Base-by-base conservation (phyloP, 352 stramenopile species). In the Elongisporangium prolatum region DNA sequence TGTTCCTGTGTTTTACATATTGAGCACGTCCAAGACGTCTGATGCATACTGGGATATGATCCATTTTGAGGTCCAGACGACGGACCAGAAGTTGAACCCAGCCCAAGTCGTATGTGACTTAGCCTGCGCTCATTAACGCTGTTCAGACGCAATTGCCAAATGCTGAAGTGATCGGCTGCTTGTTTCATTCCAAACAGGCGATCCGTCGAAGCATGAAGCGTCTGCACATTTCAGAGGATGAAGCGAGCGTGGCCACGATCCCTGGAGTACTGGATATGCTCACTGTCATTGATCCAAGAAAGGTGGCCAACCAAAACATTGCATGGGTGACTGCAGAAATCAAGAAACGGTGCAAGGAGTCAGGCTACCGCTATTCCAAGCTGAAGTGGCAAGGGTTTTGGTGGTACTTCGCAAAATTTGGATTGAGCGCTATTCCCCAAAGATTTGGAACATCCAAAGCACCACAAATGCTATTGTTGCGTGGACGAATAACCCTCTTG, bases 21-120 rank as follows among this genome's bases (percentile, higher is more conserved):
- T 72, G 8, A 61, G 40, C 16, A 65, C 54, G 13, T 50, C 22
- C 6, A 49, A 48, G 3, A 63, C 51, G 14, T 11, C n/a, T 4
- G 59, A 65, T 48, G 44, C 57, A 2, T 75, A 71, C 50, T 75
- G 54, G 20, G 54, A 75, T n/a, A 60, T 54, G 55, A 21, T 60
- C 3, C 21, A 54, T 64, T 68, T 38, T 51, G 53, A 37, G 2
- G 53, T 51, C 20, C 53, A 58, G 51, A 37, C 17, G 8, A 51
- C 37, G 0, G 17, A 51, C 18, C 40, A 60, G 44, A 16, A 60
- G 34, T 22, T 54, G n/a, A 22, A 60, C 17, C 34, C 57, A 18
- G 44, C 48, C 11, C 22, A 54, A n/a, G 10, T 60, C 5, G 25
- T 60, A 4, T 58, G 50, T 22, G 50, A 52, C 50, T 63, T 63